These are phyloP conservation scores for Trichosporon asahii DNA, from an alignment of 1,284 basidiomycete species.

Conservation along the genomic window DNA sequence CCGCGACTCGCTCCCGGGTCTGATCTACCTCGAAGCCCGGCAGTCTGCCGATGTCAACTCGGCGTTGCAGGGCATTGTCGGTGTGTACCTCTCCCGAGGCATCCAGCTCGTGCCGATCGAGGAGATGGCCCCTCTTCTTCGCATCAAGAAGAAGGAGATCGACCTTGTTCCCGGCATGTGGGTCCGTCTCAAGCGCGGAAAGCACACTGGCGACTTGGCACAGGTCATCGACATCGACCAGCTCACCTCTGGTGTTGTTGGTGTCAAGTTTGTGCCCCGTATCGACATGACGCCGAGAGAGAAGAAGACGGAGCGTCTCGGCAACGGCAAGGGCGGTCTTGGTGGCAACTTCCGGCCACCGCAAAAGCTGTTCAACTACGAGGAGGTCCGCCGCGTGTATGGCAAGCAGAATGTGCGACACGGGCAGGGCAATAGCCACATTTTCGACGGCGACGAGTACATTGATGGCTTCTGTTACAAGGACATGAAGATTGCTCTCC, in stretches of 20 bases:
- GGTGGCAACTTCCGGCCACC: constrained; percentile 62
- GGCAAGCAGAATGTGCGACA: constrained; percentile 71
- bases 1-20: constrained; percentile 88
- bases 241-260: constrained; percentile 68
- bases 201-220: constrained; percentile 90
- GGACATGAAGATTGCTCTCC: constrained; percentile 78
- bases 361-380: constrained; percentile 88
- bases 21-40: constrained; percentile 93
- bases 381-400: constrained; percentile 86
- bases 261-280: constrained; percentile 89
- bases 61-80: constrained; percentile 85
- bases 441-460: constrained; percentile 92
- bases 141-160: constrained; percentile 90
- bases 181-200: constrained; percentile 92
- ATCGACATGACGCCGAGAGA: constrained; percentile 93
- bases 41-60: constrained; percentile 80
- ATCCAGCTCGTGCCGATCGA: constrained; percentile 89
- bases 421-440: constrained; percentile 61
- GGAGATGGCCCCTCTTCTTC: constrained; percentile 95
- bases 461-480: constrained; percentile 94
- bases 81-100: constrained; percentile 74
- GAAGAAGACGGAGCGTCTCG: constrained; percentile 59
- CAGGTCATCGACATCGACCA: constrained; percentile 94
- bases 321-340: constrained; percentile 53
- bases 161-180: constrained; percentile 83